These are phyloP conservation scores for Scheffersomyces titani DNA, from an alignment of 1,139 yeast genomes.

Conservation along the genomic window DNA sequence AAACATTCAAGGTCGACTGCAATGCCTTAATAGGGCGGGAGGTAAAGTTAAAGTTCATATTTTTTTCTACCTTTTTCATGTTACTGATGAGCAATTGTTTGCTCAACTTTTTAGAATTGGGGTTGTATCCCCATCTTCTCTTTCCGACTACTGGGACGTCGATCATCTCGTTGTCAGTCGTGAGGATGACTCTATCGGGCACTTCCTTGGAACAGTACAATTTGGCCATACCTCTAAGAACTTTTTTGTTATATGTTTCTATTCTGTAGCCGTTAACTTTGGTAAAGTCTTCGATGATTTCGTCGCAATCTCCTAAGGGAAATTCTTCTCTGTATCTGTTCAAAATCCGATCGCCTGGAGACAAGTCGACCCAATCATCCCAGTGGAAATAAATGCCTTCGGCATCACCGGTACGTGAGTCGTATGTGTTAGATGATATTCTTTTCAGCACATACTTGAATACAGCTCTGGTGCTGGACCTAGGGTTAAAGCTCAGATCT, in stretches of 20 bases:
- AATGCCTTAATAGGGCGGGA: conserved; percentile 13
- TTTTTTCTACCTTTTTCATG: conserved; percentile 10
- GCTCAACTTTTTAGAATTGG: conserved; percentile 6
- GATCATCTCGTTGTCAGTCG: conserved; percentile 26
- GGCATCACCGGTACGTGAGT: conserved; percentile 11
- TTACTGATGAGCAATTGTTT: conserved; percentile 10
- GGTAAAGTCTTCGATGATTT: conserved; percentile 21
- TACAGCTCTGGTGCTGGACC: conserved; percentile 22
- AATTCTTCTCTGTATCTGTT: conserved; percentile 15
- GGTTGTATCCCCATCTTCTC: conserved; percentile 21
- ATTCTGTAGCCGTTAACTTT: conserved; percentile 37
- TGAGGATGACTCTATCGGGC: conserved; percentile 28
- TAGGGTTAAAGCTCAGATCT: conserved; percentile 29
- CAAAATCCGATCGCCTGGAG: conserved; percentile 25
- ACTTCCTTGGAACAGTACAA: conserved; percentile 35
- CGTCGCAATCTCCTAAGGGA: conserved; percentile 29
- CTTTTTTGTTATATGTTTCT: conserved; percentile 36
- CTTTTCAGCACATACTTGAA: conserved; percentile 13
- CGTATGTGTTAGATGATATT: conserved; percentile 4
- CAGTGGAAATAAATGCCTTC: conserved; percentile 39
- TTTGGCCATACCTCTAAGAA: conserved; percentile 35
- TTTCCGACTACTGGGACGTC: conserved; percentile 33
- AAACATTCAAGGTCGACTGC: conserved; percentile 15
- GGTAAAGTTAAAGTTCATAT: conserved; percentile 5
- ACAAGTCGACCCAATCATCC: conserved; percentile 46